A percentile compares a stretch with the other conserved stretches of the same genome.
phyloP scores from a whole-genome alignment of 1,139 yeast species.

The Zygosaccharomyces sapae region DNA sequence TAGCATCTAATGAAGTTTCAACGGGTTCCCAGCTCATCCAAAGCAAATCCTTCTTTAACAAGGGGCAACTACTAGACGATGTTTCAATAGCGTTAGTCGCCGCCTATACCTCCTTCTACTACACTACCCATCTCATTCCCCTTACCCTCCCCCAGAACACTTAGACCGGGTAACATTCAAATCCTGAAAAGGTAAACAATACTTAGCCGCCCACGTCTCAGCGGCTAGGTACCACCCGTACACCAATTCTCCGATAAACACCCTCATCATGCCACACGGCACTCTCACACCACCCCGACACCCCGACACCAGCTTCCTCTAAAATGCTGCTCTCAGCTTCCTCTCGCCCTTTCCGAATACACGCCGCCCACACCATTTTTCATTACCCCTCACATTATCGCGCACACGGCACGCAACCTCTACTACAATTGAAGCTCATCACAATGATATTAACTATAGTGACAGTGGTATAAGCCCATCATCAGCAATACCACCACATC shows the following conservation, averaged over 20 bases:
- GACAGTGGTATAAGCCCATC: background rate
- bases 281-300: background rate
- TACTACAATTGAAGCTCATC: background rate
- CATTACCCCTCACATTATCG: constrained; percentile 2
- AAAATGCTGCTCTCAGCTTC: background rate
- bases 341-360: background rate
- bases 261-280: background rate
- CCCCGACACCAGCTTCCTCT: constrained; percentile 3
- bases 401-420: constrained; percentile 1
- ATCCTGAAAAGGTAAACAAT: too few species aligned
- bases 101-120: too few species aligned
- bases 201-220: too few species aligned
- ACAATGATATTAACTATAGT: background rate
- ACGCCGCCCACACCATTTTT: background rate
- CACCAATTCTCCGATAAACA: background rate
- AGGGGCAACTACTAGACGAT: too few species aligned
- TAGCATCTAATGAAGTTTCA: constrained; percentile 8
- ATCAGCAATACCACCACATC: background rate
- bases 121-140: background rate
- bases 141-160: too few species aligned
- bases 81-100: too few species aligned
- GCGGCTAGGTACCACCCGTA: constrained; percentile 40
- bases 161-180: too few species aligned
- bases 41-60: background rate
- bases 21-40: constrained; percentile 12